Evolutionary conservation across 805 yeast genomes (phyloP).

Genomic region (Brettanomyces bruxellensis): DNA sequence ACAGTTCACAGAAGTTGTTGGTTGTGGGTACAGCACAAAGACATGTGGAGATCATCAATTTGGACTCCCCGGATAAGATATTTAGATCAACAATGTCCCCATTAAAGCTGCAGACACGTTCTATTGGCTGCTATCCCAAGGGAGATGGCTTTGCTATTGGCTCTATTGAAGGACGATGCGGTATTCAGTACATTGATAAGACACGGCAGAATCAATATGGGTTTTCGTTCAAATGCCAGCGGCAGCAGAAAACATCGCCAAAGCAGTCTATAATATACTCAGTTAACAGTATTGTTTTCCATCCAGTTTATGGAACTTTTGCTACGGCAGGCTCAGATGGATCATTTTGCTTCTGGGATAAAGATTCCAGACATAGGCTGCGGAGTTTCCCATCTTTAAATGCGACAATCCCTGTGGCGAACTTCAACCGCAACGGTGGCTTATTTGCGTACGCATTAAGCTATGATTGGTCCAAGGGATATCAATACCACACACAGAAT

Average conservation of each 20-base stretch:
- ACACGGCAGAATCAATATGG: slow-evolving; percentile 61
- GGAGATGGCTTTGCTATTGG: slow-evolving; percentile 93
- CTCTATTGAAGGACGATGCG: slow-evolving; percentile 92
- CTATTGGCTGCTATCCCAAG: slow-evolving; percentile 75
- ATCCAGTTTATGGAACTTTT: slow-evolving; percentile 85
- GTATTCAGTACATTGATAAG: slow-evolving; percentile 85
- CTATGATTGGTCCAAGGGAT: slow-evolving; percentile 95
- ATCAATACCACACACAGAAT: slow-evolving; percentile 65
- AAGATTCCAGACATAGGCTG: slow-evolving; percentile 80
- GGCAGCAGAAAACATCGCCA: slow-evolving; percentile 50
- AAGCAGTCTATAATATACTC: slow-evolving; percentile 66
- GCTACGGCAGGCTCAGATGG: slow-evolving; percentile 96
- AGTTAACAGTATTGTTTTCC: slow-evolving; percentile 74
- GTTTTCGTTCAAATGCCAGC: slow-evolving; percentile 91
- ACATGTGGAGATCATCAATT: slow-evolving; percentile 66
- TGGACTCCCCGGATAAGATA: slow-evolving; percentile 74
- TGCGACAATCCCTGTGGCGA: slow-evolving; percentile 63
- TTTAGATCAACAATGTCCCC: slow-evolving; percentile 71
- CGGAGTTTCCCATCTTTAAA: slow-evolving; percentile 66
- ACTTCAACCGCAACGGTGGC: slow-evolving; percentile 75
- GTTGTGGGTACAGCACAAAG: slow-evolving; percentile 95
- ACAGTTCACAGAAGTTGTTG: slow-evolving; percentile 65
- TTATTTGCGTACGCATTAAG: slow-evolving; percentile 87
- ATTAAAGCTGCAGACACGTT: slow-evolving; percentile 81
- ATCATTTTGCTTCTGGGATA: slow-evolving; percentile 91